phyloP scores from a whole-genome alignment of 352 stramenopile species.

The Aphanomyces euteiches region DNA sequence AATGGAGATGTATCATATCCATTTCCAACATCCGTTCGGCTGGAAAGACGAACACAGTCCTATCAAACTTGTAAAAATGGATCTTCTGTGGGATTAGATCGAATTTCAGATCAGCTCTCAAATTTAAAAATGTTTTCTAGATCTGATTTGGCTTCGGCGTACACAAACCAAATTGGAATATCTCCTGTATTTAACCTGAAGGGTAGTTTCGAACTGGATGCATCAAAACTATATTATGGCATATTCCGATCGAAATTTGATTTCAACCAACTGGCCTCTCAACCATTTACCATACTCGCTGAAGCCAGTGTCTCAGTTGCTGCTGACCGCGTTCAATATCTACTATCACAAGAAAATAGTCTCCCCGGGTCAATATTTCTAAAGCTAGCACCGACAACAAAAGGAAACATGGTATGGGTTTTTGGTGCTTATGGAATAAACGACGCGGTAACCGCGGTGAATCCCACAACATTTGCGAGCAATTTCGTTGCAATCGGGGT shows the following conservation, averaged over 20 bases:
- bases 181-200: neutral
- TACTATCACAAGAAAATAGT: conserved; percentile 14
- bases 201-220: conserved; percentile 1
- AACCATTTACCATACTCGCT: conserved; percentile 14
- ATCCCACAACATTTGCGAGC: neutral
- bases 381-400: neutral
- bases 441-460: neutral
- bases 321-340: neutral
- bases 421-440: conserved; percentile 4
- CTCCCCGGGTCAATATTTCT: conserved; percentile 3
- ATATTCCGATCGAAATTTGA: neutral
- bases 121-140: neutral
- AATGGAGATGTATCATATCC: too few relatives aligned
- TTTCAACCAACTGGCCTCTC: neutral
- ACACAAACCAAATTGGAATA: neutral
- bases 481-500: neutral
- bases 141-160: neutral
- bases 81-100: neutral
- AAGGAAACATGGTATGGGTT: neutral
- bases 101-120: too few relatives aligned
- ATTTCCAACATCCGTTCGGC: conserved; percentile 10
- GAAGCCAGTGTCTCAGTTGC: neutral
- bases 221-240: conserved; percentile 10
- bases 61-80: conserved; percentile 14
- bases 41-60: neutral